Conservation (phyloP, 495 filamentous ascomycete genomes). For the Penicillium flavigenum region DNA sequence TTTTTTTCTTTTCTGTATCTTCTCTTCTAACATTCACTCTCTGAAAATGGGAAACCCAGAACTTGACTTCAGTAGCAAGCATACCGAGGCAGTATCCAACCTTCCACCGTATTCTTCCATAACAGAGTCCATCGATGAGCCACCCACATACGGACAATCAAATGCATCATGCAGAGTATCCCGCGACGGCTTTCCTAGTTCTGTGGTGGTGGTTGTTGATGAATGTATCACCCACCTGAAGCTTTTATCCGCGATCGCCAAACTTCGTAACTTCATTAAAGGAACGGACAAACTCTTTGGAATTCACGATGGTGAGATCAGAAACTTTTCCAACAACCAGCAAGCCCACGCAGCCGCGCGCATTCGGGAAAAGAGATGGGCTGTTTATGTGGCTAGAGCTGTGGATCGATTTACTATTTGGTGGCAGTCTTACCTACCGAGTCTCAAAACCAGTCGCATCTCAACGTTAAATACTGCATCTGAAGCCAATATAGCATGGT, state of each 20-base stretch:
- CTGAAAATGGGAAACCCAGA: not conserved
- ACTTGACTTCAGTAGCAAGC: not conserved
- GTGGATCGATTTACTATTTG: conserved; percentile 71
- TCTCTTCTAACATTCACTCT: not conserved
- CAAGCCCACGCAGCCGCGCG: conserved; percentile 29
- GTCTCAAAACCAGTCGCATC: conserved; percentile 7
- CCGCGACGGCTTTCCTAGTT: not conserved
- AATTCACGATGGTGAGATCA: not conserved
- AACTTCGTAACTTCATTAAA: not conserved
- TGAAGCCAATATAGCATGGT: conserved; percentile 24
- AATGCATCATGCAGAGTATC: not conserved
- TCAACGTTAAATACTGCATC: conserved; percentile 6
- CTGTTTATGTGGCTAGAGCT: conserved; percentile 69
- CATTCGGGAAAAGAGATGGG: conserved; percentile 79
- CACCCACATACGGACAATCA: not conserved
- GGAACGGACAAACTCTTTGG: not conserved
- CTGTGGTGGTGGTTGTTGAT: not conserved
- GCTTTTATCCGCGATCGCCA: not conserved
- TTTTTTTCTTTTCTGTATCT: not conserved
- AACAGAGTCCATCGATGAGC: not conserved
- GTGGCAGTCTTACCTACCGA: conserved; percentile 51
- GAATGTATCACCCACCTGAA: not conserved
- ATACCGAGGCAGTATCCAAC: not conserved
- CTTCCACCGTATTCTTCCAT: not conserved
- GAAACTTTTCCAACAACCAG: not conserved